These are phyloP conservation scores for Cyberlindnera americana DNA, from an alignment of 805 yeast genomes.

Conservation along the genomic window DNA sequence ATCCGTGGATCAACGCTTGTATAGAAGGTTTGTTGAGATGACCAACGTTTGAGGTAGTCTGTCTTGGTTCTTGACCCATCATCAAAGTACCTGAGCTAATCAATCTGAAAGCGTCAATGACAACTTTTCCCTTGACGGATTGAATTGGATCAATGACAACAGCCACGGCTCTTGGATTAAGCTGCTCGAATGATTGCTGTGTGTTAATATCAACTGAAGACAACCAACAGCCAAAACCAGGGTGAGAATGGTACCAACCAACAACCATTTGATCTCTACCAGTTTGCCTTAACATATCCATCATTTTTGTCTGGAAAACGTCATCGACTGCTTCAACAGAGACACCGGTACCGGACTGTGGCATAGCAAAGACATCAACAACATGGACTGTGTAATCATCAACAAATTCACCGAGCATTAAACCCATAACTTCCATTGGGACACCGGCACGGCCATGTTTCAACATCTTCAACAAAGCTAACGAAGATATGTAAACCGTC, in stretches of 20 bases:
- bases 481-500: slow-evolving; percentile 92
- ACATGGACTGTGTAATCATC: slow-evolving; percentile 97
- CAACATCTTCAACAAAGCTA: slow-evolving; percentile 93
- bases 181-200: slow-evolving; percentile 95
- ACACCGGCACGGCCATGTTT: slow-evolving; percentile 95
- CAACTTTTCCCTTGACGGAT: slow-evolving; percentile 97
- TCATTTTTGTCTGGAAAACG: slow-evolving; percentile 97
- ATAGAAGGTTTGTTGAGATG: slow-evolving; percentile 93
- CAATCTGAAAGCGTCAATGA: slow-evolving; percentile 95
- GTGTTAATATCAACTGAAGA: slow-evolving; percentile 97
- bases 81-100: slow-evolving; percentile 83
- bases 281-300: slow-evolving; percentile 98
- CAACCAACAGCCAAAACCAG: slow-evolving; percentile 99
- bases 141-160: slow-evolving; percentile 98
- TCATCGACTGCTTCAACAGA: slow-evolving; percentile 99
- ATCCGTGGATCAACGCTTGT: slow-evolving; percentile 94
- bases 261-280: slow-evolving; percentile 99
- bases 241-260: slow-evolving; percentile 99
- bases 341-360: slow-evolving; percentile 97
- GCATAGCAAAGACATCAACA: slow-evolving; percentile 99
- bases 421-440: slow-evolving; percentile 92
- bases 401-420: slow-evolving; percentile 97
- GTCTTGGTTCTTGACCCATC: slow-evolving; percentile 98
- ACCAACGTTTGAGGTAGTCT: slow-evolving; percentile 93
- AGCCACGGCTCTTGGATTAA: slow-evolving; percentile 94